phyloP scores from a whole-genome alignment of 2,329 filamentous ascomycete genomes.

The Acrocalymma vagum region DNA sequence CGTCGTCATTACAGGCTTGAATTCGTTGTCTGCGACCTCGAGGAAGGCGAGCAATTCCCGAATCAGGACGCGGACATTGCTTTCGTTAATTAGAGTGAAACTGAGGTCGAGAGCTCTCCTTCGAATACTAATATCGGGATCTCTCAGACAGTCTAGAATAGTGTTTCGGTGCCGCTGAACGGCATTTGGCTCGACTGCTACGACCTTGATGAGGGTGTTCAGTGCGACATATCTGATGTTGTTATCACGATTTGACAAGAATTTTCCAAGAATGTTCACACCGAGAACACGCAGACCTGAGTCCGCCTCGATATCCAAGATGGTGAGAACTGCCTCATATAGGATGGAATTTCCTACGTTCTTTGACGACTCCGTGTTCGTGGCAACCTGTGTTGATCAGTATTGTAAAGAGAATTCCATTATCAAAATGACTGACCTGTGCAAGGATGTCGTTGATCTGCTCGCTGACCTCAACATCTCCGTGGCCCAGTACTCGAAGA shows the following conservation, averaged over 20 bases:
- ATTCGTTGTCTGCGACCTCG: constrained; percentile 97
- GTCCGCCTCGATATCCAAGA: constrained; percentile 97
- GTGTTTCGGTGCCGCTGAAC: constrained; percentile 98
- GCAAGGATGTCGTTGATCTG: constrained; percentile 98
- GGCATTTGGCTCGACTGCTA: constrained; percentile 96
- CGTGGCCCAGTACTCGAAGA: constrained; percentile 84
- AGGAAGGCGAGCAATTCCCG: constrained; percentile 93
- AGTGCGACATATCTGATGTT: constrained; percentile 98
- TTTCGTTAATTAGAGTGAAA: constrained; percentile 97
- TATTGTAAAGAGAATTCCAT: not conserved
- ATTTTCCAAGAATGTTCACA: constrained; percentile 98
- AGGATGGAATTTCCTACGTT: constrained; percentile 98
- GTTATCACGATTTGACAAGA: constrained; percentile 97
- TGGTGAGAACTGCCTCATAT: constrained; percentile 96
- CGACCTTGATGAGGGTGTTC: constrained; percentile 97
- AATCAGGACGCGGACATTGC: constrained; percentile 92
- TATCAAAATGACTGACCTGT: constrained; percentile 60
- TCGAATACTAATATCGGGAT: constrained; percentile 97
- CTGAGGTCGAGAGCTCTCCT: constrained; percentile 95
- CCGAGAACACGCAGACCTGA: constrained; percentile 92
- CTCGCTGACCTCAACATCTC: constrained; percentile 88
- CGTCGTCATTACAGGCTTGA: constrained; percentile 97
- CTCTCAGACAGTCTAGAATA: constrained; percentile 92
- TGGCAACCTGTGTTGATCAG: constrained; percentile 71
- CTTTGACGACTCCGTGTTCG: constrained; percentile 97